These are phyloP conservation scores for Wallacemonas sp. DNA, from an alignment of 208 protist genomes.

Conservation along the genomic window DNA sequence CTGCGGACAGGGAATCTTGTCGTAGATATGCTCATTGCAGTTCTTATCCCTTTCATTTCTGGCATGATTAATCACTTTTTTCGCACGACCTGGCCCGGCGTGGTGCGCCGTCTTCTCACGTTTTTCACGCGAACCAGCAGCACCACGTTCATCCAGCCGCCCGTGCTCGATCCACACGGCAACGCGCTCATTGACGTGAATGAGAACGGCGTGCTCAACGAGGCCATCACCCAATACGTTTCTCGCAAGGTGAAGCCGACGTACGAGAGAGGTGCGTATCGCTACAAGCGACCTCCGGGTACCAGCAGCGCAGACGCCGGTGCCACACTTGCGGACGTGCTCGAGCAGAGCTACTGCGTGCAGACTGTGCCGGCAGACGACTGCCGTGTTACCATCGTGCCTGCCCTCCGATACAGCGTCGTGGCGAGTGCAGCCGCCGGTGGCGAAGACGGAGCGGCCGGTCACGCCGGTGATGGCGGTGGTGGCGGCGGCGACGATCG, in stretches of 20 bases:
- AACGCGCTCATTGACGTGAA: constrained; percentile 19
- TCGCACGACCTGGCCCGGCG: constrained; percentile 41
- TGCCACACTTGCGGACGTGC: constrained; percentile 14
- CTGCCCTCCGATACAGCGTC: constrained; percentile 23
- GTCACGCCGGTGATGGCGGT: constrained; percentile 3
- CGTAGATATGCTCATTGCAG: constrained; percentile 80
- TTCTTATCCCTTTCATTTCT: constrained; percentile 72
- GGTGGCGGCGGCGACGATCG: not conserved
- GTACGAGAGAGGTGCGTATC: constrained; percentile 48
- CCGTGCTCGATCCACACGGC: constrained; percentile 21
- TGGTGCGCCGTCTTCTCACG: constrained; percentile 26
- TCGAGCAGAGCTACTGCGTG: constrained; percentile 32
- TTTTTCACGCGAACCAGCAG: constrained; percentile 18
- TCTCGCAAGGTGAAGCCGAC: constrained; percentile 35
- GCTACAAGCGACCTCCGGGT: constrained; percentile 24
- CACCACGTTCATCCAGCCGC: constrained; percentile 19
- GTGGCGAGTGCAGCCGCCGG: constrained; percentile 21
- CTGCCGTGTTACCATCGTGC: constrained; percentile 17
- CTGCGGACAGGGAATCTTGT: constrained; percentile 82
- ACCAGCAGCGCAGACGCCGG: not conserved
- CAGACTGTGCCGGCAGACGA: constrained; percentile 35
- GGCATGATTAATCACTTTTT: constrained; percentile 47
- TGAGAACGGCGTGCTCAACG: constrained; percentile 52
- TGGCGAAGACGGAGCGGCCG: not conserved
- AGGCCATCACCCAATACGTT: constrained; percentile 69